A percentile compares a stretch with the other conserved stretches of the same genome.
Evolutionary conservation across 2,329 filamentous ascomycete species (phyloP).

Genomic region (Monilinia fructigena): DNA sequence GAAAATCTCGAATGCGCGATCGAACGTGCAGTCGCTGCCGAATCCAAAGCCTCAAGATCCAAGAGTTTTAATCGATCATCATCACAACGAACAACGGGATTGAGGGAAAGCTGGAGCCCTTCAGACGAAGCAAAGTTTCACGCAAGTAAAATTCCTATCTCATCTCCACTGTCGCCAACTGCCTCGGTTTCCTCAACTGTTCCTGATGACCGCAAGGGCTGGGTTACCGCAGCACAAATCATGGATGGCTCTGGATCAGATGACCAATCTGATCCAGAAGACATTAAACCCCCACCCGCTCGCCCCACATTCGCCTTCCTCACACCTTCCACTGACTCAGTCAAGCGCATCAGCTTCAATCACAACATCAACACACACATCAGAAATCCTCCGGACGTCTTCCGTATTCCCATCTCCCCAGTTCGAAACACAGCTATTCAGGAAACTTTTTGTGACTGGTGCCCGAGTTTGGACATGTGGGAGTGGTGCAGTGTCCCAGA

Average conservation of each 20-base stretch:
- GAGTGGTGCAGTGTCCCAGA: constrained; percentile 18
- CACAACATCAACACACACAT: neutral
- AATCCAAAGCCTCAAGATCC: neutral
- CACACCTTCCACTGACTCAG: too few relatives aligned
- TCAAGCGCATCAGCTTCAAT: neutral
- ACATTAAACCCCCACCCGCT: neutral
- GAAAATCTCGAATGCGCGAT: neutral
- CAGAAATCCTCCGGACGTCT: neutral
- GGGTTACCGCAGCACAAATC: constrained; percentile 12
- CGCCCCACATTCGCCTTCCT: neutral
- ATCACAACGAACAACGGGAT: neutral
- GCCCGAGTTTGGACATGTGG: neutral
- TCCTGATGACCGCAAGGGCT: neutral
- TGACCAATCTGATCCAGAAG: neutral
- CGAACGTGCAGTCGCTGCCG: neutral
- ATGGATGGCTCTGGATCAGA: neutral
- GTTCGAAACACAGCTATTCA: neutral
- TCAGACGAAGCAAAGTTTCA: constrained; percentile 5
- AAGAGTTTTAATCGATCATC: neutral
- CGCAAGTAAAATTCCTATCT: neutral
- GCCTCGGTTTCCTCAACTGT: neutral
- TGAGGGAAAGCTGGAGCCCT: neutral
- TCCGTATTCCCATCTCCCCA: neutral
- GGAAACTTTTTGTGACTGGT: neutral
- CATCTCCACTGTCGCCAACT: neutral